phyloP scores from a whole-genome alignment of 139 green algal species.

The Chlamydomonas applanata region DNA sequence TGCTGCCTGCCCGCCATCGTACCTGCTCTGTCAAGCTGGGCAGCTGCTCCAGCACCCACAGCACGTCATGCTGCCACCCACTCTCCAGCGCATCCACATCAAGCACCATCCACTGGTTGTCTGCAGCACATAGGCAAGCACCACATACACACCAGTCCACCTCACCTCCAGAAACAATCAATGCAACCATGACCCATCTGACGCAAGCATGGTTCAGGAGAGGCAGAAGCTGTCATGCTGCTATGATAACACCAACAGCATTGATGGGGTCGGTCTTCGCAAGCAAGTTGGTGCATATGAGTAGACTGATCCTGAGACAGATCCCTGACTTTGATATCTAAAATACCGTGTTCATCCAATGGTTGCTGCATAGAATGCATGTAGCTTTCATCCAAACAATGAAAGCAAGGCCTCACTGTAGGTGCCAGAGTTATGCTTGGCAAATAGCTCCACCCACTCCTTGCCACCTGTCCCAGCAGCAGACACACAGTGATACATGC shows the following conservation, averaged over 20 bases:
- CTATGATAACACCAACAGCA: too few species aligned
- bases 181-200: too few species aligned
- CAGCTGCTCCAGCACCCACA: constrained; percentile 76
- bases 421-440: constrained; percentile 61
- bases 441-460: constrained; percentile 61
- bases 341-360: too few species aligned
- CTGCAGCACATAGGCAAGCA: background rate
- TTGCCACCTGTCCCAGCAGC: constrained; percentile 32
- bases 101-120: constrained; percentile 46
- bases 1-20: too few species aligned
- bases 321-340: too few species aligned
- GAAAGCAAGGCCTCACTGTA: constrained; percentile 75
- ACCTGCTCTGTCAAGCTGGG: constrained; percentile 26
- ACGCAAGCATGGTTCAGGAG: background rate
- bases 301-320: too few species aligned
- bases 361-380: background rate
- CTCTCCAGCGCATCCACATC: constrained; percentile 8
- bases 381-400: background rate
- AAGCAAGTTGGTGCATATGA: too few species aligned
- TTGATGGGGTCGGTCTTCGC: too few species aligned
- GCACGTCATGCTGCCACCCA: constrained; percentile 36
- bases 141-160: too few species aligned
- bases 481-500: too few species aligned
- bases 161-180: too few species aligned
- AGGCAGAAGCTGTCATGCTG: background rate